These are phyloP conservation scores for Danielia oregonensis DNA, from an alignment of 805 yeast species.

Conservation along the genomic window DNA sequence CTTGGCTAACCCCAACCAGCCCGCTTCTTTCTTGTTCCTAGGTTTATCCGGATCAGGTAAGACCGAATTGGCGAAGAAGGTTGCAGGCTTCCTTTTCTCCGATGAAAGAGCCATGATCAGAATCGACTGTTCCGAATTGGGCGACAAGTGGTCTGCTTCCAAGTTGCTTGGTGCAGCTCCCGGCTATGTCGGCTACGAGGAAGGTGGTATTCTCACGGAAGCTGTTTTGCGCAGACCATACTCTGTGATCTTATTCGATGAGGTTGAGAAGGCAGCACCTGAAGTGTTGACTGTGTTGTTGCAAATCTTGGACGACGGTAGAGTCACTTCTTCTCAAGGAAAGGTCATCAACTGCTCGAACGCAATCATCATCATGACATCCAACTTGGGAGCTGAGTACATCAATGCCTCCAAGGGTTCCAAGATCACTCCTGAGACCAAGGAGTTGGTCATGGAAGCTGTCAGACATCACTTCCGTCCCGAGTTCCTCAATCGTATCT, in stretches of 20 bases:
- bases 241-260: slow-evolving; percentile 94
- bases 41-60: slow-evolving; percentile 98
- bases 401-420: slow-evolving; percentile 65
- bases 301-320: slow-evolving; percentile 94
- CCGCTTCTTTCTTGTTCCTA: slow-evolving; percentile 90
- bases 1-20: slow-evolving; percentile 92
- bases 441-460: slow-evolving; percentile 74
- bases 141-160: slow-evolving; percentile 94
- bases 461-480: slow-evolving; percentile 93
- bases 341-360: slow-evolving; percentile 91
- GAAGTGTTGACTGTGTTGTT: slow-evolving; percentile 89
- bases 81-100: slow-evolving; percentile 93
- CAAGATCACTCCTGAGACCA: slow-evolving; percentile 64
- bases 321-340: slow-evolving; percentile 92
- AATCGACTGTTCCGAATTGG: slow-evolving; percentile 94
- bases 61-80: slow-evolving; percentile 94
- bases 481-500: slow-evolving; percentile 93
- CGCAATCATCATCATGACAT: slow-evolving; percentile 91
- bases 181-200: slow-evolving; percentile 92
- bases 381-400: slow-evolving; percentile 92
- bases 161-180: slow-evolving; percentile 97
- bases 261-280: slow-evolving; percentile 98
- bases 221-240: slow-evolving; percentile 89
- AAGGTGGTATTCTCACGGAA: slow-evolving; percentile 94
- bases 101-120: slow-evolving; percentile 97